These are phyloP conservation scores for Cyclanthera cordifolia DNA, from an alignment of 306 rosid species.

Conservation along the genomic window DNA sequence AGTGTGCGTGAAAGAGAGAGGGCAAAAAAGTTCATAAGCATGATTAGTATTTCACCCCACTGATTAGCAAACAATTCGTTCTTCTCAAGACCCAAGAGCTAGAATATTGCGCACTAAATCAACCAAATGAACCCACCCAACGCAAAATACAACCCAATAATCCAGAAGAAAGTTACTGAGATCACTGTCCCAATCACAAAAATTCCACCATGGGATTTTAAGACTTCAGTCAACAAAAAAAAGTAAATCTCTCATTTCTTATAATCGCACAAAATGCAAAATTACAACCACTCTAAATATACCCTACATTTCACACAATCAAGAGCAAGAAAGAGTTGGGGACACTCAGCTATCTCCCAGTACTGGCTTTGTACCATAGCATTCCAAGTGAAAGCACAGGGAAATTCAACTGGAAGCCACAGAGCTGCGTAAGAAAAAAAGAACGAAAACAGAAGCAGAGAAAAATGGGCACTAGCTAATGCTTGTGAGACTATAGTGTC, in stretches of 20 bases:
- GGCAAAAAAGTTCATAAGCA: not conserved
- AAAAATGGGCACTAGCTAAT: slow-evolving; percentile 16
- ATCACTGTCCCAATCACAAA: not conserved
- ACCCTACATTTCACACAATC: slow-evolving; percentile 11
- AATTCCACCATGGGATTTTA: not conserved
- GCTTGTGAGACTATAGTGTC: slow-evolving; percentile 11
- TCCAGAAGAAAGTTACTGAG: slow-evolving; percentile 15
- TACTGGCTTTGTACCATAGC: not conserved
- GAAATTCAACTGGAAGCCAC: not conserved
- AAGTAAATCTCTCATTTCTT: slow-evolving; percentile 1
- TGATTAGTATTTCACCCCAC: not conserved
- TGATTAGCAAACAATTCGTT: not conserved
- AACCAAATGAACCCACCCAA: slow-evolving; percentile 15
- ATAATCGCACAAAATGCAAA: not conserved
- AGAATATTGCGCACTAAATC: slow-evolving; percentile 5
- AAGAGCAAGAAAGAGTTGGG: not conserved
- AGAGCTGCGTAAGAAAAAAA: not conserved
- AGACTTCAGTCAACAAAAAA: slow-evolving; percentile 1
- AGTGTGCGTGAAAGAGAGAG: not conserved
- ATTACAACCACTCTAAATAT: not conserved
- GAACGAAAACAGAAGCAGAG: not conserved
- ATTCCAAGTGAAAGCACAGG: not conserved
- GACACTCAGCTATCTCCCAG: slow-evolving; percentile 11
- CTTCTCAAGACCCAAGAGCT: slow-evolving; percentile 15
- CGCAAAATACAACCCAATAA: slow-evolving; percentile 8